phyloP scores from a whole-genome alignment of 345 rosid genomes.

The Hypericum perforatum region DNA sequence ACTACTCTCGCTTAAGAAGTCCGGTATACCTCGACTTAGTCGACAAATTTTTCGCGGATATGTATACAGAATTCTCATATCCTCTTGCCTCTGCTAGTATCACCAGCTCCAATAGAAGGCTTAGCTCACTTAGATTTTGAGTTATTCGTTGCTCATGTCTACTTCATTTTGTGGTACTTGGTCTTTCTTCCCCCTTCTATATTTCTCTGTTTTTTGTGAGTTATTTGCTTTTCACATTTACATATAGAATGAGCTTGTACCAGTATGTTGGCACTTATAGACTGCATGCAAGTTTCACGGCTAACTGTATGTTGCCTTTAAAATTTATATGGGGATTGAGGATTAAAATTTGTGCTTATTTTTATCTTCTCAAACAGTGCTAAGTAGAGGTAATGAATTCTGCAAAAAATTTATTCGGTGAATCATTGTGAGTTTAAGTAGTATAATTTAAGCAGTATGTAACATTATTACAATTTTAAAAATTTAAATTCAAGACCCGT shows the following conservation, averaged over 20 bases:
- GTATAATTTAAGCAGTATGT: too few relatives aligned
- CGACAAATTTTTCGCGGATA: constrained; percentile 68
- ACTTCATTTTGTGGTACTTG: constrained; percentile 4
- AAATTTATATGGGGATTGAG: too few relatives aligned
- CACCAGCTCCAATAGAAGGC: constrained; percentile 37
- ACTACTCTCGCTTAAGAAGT: constrained; percentile 69
- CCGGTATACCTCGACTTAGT: constrained; percentile 78
- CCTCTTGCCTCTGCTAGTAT: constrained; percentile 33
- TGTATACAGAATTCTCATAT: constrained; percentile 62
- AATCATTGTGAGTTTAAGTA: too few relatives aligned
- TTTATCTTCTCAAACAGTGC: too few relatives aligned
- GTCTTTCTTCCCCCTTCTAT: constrained; percentile 3
- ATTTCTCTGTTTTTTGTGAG: constrained; percentile 2
- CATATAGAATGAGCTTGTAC: too few relatives aligned
- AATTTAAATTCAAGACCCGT: too few relatives aligned
- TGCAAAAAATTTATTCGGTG: too few relatives aligned
- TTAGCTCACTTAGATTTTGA: constrained; percentile 39
- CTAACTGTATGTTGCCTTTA: too few relatives aligned
- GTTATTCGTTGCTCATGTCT: constrained; percentile 15
- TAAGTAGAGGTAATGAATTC: too few relatives aligned
- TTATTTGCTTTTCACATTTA: constrained; percentile 7
- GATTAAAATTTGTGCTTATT: too few relatives aligned
- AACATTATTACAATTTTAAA: too few relatives aligned
- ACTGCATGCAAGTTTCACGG: neutral
- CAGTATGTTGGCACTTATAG: too few relatives aligned